Base-by-base conservation (phyloP, 441 rosid genomes). In the Oxalis stricta region DNA sequence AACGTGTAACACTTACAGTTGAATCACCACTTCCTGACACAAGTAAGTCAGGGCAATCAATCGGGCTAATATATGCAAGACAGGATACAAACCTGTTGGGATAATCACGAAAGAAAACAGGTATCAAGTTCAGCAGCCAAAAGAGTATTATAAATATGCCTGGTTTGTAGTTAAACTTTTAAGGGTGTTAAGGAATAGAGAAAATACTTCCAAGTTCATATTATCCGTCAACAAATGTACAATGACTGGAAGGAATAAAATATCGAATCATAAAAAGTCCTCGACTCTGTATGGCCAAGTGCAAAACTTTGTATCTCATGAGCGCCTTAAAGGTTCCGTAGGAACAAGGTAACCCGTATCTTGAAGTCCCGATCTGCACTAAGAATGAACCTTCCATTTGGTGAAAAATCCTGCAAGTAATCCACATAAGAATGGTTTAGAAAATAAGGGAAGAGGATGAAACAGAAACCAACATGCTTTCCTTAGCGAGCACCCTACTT, bases 21-120 rank as follows among this genome's bases (percentile, higher is more conserved):
- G 93, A 83, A 73, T 91, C 96, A 39, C 96, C 95, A 45, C 98
- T 71, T 52, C 96, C 98, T 42, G 98, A 85, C 58, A 83, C 70
- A 59, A 91, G 98, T 53, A 72, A 69, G 32, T 75, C 87, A 11
- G 73, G 64, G 48, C 45, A 58, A 58, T 78, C 84, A 39, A 50
- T 65, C 18, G 68, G 45, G 61, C 46, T 28, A 56, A 80, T 26
- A 63, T 85, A 91, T 46, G 84, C 68, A 33, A 77, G 74, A 71
- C 93, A 73, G 34, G 93, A 72, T 28, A 89, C 76, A 62, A 76
- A 91, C 61, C 96, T 91, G 65, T 41, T 21, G 61, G 41, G 32
- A 17, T 38, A 45, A 38, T 19, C 5, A 45, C 19, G 38, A 12
- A 45, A 53, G 34, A 21, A 20, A 31, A n/a, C n/a, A 37, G 4